These are phyloP conservation scores for Fusarium sp. DNA, from an alignment of 2,329 filamentous ascomycete genomes.

Conservation along the genomic window DNA sequence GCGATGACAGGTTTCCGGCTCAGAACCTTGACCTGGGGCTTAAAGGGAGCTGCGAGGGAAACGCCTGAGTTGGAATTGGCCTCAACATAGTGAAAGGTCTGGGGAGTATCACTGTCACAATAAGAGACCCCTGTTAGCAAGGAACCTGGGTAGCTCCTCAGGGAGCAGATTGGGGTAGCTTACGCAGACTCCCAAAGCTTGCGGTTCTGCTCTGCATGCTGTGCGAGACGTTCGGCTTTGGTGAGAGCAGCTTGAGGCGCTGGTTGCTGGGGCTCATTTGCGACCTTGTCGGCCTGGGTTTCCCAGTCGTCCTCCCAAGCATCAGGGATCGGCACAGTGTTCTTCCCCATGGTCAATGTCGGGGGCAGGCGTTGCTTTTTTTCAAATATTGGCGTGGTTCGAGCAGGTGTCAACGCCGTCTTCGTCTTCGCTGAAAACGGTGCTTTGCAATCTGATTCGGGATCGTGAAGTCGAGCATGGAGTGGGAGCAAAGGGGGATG, in stretches of 20 bases:
- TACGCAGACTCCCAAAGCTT: slow-evolving; percentile 93
- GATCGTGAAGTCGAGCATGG: slow-evolving; percentile 40
- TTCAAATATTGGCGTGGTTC: neutral
- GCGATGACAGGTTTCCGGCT: slow-evolving; percentile 83
- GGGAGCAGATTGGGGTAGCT: slow-evolving; percentile 45
- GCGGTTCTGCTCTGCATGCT: slow-evolving; percentile 87
- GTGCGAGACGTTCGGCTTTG: slow-evolving; percentile 83
- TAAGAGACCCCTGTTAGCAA: slow-evolving; percentile 17
- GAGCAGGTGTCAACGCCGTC: slow-evolving; percentile 29
- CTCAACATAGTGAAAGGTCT: slow-evolving; percentile 83
- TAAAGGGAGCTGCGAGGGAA: slow-evolving; percentile 77
- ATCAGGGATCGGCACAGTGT: slow-evolving; percentile 70
- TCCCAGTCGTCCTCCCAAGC: slow-evolving; percentile 97
- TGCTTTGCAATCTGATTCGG: slow-evolving; percentile 27
- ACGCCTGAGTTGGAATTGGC: slow-evolving; percentile 67
- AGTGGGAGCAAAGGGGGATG: slow-evolving; percentile 21
- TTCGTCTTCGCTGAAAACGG: slow-evolving; percentile 36
- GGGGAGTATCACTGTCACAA: slow-evolving; percentile 75
- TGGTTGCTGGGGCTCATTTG: slow-evolving; percentile 54
- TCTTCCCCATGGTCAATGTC: slow-evolving; percentile 62
- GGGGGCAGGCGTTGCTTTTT: neutral
- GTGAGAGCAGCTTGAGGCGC: slow-evolving; percentile 65
- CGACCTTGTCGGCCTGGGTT: slow-evolving; percentile 75
- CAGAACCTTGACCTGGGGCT: slow-evolving; percentile 86
- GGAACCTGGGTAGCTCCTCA: slow-evolving; percentile 4